Evolutionary conservation across 2,329 filamentous ascomycete genomes (phyloP), one percentile per base, ranked within the genome.

Genomic region (Scytalidium sp.): DNA sequence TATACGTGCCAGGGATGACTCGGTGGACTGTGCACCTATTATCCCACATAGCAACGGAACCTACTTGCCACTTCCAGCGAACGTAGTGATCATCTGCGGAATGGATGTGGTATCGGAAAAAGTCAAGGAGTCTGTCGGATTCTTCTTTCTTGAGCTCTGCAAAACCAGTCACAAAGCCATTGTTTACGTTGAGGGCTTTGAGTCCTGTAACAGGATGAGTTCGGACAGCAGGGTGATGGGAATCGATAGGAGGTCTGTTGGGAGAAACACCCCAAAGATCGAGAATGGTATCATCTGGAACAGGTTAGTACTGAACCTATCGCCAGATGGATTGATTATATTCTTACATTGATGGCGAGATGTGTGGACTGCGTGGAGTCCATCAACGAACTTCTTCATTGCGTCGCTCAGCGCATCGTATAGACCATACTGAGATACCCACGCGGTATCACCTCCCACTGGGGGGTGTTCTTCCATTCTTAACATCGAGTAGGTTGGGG

Each of bases 191-290:
- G 8, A 63, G 49, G 32, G 60, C 49, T 51, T 60, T 58, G 10
- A 57, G 49, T 4, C 57, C 52, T 1, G 61, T 60, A 19, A 64
- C 62, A 5, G 62, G 62, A 43, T 64, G 63, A 3, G 62, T 65
- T 25, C 63, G 56, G 22, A 64, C 50, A 1, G 60, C 57, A 8
- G 61, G 62, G 41, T 65, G 62, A 29, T 62, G 57, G 1, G 59
- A 60, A 41, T 63, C 62, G 27, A 63, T 57, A 22, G 61, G 62
- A 9, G 56, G 56, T 3, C 62, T 56, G 19, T 57, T 59, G 23
- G 61, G 60, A 13, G 52, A 43, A 25, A 55, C 56, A 25, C 49
- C 54, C 19, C 48, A 60, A 40, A 56, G 60, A 54, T 53, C 59
- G 50, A 32, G 47, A 56, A 39, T 51, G 44, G 41, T 49, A 41